Evolutionary conservation across 2,329 filamentous ascomycete genomes (phyloP), one percentile per base, ranked within the genome.

Genomic region (Calonectria crousiana): DNA sequence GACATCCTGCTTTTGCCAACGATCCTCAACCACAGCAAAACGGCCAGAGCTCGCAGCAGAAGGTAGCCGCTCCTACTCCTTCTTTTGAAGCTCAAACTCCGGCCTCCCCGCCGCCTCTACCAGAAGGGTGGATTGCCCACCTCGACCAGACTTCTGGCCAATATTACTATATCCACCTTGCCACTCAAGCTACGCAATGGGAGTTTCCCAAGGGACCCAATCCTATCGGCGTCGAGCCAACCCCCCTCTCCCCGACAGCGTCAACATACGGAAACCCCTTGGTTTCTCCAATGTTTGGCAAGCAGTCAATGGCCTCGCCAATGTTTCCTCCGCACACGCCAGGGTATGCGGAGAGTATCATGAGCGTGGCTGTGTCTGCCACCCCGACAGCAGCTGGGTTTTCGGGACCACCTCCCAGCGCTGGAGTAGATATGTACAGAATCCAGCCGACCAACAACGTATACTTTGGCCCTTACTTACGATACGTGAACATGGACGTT

Each of bases 121-220:
- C 97, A 8, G 97, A 99, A 86, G 97, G 97, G 41, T 99, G 97
- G 97, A 98, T 99, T 81, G 95, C 97, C 26, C 97, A 98, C 84
- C 89, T 98, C 6, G 97, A 99, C 83, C 94, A 95, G 78, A 98
- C 94, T 82, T 98, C 96, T 2, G 97, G 97, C 1, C 96, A 98
- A 82, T 99, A 98, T 85, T 99, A 99, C 84, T 99, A 99, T 82
- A 99, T 99, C 74, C 97, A 99, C 84, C 89, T 99, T 36, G 94
- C 96, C 1, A 96, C 95, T 0, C 97, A 98, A 83, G 95, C 96
- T 3, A 99, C 97, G 0, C 97, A 99, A 83, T 99, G 97, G 97
- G 97, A 99, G 82, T 98, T 98, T 78, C 97, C 97, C 34, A 98
- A 98, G 85, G 96, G 96, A 0, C 96, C 96, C 0, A 98, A 95